Percentiles rank a stretch among this genome's conserved stretches.
phyloP scores from a whole-genome alignment of 768 basidiomycete genomes.

The Exsudoporus frostii region DNA sequence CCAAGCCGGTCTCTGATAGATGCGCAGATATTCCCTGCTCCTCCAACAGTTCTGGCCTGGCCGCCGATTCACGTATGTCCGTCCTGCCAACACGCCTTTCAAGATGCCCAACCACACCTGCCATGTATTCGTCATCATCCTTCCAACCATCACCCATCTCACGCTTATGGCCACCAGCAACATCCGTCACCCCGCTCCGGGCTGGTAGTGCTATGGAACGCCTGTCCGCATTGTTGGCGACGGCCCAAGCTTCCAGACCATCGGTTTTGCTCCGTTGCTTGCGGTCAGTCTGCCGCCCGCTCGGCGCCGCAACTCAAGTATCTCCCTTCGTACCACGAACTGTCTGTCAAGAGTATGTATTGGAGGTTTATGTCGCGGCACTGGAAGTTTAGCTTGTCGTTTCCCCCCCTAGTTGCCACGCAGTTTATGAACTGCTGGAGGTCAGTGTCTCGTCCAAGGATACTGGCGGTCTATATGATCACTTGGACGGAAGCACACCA shows the following conservation, averaged over 20 bases:
- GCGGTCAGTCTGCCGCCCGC: constrained; percentile 6
- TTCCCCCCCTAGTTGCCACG: constrained; percentile 6
- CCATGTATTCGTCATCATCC: neutral
- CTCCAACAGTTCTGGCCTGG: neutral
- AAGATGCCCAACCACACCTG: neutral
- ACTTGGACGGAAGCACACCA: constrained; percentile 15
- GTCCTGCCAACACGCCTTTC: neutral
- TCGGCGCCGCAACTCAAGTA: constrained; percentile 16
- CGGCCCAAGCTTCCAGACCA: constrained; percentile 12
- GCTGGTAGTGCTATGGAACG: neutral
- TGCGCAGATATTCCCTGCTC: no score
- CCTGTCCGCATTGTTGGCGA: constrained; percentile 19
- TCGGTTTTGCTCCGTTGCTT: constrained; percentile 21
- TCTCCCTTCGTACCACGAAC: constrained; percentile 7
- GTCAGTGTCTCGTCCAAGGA: constrained; percentile 4
- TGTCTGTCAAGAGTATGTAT: constrained; percentile 7
- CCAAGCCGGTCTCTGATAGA: no score
- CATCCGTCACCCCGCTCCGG: neutral
- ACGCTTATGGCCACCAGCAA: neutral
- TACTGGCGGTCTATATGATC: constrained; percentile 19
- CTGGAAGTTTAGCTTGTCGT: neutral
- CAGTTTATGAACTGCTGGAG: constrained; percentile 11
- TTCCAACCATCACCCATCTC: no score
- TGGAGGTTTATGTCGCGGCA: rapidly evolving
- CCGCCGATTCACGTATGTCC: neutral